These are phyloP conservation scores for Erysimum cheiranthoides DNA, from an alignment of 345 rosid genomes.

Conservation along the genomic window DNA sequence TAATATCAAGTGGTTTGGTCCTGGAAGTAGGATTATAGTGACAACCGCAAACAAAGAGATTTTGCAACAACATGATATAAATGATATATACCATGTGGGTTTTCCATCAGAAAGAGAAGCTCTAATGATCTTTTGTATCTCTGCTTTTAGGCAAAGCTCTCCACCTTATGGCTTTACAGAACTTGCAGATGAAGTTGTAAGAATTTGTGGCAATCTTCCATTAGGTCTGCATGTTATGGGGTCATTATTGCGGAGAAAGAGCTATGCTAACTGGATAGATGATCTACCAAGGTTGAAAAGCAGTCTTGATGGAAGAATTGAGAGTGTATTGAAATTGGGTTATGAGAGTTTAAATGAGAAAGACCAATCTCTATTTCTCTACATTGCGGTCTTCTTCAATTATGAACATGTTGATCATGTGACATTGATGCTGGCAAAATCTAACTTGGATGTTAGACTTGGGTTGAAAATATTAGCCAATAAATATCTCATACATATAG, in stretches of 20 bases:
- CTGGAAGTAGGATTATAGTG: not conserved
- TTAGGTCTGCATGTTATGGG: too few species aligned
- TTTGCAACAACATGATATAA: not conserved
- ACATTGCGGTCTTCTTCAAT: slow-evolving; percentile 27
- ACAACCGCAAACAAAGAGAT: not conserved
- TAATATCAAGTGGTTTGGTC: not conserved
- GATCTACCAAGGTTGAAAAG: not conserved
- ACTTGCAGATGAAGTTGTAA: not conserved
- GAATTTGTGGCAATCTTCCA: not conserved
- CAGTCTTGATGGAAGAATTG: not conserved
- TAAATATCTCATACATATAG: slow-evolving; percentile 2
- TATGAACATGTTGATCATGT: not conserved
- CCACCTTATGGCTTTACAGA: slow-evolving; percentile 51
- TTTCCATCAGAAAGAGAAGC: not conserved
- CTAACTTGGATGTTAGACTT: not conserved
- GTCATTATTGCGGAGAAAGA: not conserved
- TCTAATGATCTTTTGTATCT: not conserved
- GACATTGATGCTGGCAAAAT: not conserved
- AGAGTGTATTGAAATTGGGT: slow-evolving; percentile 29
- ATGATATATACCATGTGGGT: not conserved
- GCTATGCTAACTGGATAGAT: not conserved
- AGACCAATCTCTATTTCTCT: slow-evolving; percentile 36
- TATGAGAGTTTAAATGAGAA: slow-evolving; percentile 37
- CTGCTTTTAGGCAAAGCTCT: not conserved
- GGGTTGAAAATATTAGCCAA: slow-evolving; percentile 10